Base-by-base conservation (phyloP, 352 stramenopile genomes). In the Globisporangium nodosum region DNA sequence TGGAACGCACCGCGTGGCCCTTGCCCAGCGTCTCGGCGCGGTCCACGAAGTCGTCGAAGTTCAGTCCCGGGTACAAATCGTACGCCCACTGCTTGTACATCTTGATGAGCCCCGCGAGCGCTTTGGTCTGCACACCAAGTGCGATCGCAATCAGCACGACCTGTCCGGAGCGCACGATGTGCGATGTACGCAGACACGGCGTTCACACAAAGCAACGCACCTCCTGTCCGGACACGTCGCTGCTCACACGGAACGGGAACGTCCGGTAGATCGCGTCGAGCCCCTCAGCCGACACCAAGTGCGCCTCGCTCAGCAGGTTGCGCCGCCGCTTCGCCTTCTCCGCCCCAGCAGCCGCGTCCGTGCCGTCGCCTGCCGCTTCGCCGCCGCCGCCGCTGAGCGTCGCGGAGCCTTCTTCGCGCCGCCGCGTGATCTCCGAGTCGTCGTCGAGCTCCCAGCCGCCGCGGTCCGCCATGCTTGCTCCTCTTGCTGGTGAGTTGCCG, bases 21-120 rank as follows among this genome's bases (percentile, higher is more conserved):
- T 88, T 88, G 18, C 77, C 76, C 11, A 92, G 49, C 21, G 57
- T 59, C 59, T 92, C 81, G 5, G 79, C 63, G 13, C 81, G 69
- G 11, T 90, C 81, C 27, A 90, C 61, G 54, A 94, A 90, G 61
- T 94, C 81, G 39, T 92, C 84, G 62, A 94, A 87, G 48, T 89
- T 83, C n/a, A 92, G 70, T 0, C 80, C 81, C 18, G 84, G 81
- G 54, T 88, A 91, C 40, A 94, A 67, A 49, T 92, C 84, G 60
- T 85, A 94, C 13, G 84, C 84, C 84, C 84, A 94, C 54, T 94
- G 79, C 55, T 88, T 90, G 73, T 94, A 94, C 77, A 87, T 87
- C 48, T 80, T 80, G 12, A 94, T 65, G 46, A 94, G 63, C 35
- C 73, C 81, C 21, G 61, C 68, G 46, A 94, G 58, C 37, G 84